Evolutionary conservation across 139 green algal species (phyloP).

Genomic region (Picochlorum sp.): DNA sequence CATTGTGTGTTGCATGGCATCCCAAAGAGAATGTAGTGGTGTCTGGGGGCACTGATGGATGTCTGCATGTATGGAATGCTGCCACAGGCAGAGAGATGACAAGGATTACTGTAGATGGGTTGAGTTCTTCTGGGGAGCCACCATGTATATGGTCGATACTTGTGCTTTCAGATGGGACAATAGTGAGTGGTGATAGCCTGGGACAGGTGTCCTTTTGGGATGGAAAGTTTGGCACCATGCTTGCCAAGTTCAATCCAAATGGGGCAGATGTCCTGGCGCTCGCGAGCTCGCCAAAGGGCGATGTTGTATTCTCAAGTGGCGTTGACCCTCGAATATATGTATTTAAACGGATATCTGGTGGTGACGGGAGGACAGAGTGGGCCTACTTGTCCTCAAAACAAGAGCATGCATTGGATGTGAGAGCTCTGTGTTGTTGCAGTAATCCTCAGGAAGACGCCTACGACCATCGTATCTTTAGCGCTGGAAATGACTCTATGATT

Average conservation of each 20-base stretch:
- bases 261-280: constrained; percentile 72
- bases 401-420: constrained; percentile 82
- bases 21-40: constrained; percentile 45
- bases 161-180: constrained; percentile 65
- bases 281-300: constrained; percentile 54
- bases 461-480: constrained; percentile 47
- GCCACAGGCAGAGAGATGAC: constrained; percentile 46
- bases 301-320: constrained; percentile 70
- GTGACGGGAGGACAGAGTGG: constrained; percentile 40
- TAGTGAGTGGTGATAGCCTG: constrained; percentile 72
- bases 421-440: constrained; percentile 36
- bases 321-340: constrained; percentile 62
- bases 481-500: constrained; percentile 69
- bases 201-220: constrained; percentile 83
- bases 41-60: constrained; percentile 52
- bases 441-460: too few species aligned
- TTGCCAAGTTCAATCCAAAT: constrained; percentile 58
- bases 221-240: constrained; percentile 58
- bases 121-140: constrained; percentile 4
- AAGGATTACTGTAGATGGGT: constrained; percentile 51
- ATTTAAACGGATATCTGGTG: constrained; percentile 33
- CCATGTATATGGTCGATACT: constrained; percentile 73
- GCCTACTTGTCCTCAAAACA: constrained; percentile 62
- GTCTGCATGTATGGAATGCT: constrained; percentile 58
- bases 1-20: constrained; percentile 72